Base-by-base conservation (phyloP, 108 stramenopile genomes). In the Fistulifera pelliculosa region DNA sequence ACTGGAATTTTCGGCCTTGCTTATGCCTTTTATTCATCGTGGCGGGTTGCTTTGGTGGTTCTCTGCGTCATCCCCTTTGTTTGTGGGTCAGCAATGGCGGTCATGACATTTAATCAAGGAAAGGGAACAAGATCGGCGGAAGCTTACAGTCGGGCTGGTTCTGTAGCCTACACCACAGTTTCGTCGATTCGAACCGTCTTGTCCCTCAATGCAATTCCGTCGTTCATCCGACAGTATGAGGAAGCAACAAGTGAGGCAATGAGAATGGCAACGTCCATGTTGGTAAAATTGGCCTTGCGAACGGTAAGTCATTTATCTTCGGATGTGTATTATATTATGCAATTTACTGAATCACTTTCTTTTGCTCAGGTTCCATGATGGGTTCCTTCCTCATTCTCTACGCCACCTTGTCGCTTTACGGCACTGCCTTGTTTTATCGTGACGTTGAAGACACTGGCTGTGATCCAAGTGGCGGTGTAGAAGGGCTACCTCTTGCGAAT, bases 1-100 rank as follows among this genome's bases (percentile, higher is more conserved):
- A 77, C 72, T 0, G 66, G 69, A 35, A 27, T 87, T 11, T 81
- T 80, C 2, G 86, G 86, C 0, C 41, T 83, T 24, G 69, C 41
- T 11, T 83, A 71, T 52, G 75, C 73, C 6, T 75, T 87, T 42
- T 79, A 49, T 12, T 54, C 64, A 16, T 47, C 47, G 0, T 87
- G 82, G 82, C 70, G 62, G 41, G 76, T 83, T 11, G 77, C 77
- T 5, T 52, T 84, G 23, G 77, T 87, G 2, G 66, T 82, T 39
- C 49, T 87, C 28, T 62, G 55, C 0, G 48, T 69, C 27, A 41
- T 73, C 19, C 85, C 85, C 0, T 43, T 84, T 27, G 64, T 80
- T 19, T 66, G 60, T 28, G 44, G 70, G 38, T 54, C 69, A 4
- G 76, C 78, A 3, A 44, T 67, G 40, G 27, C 51, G 44, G 56